These are phyloP conservation scores for Fusarium sororula DNA, from an alignment of 2,329 filamentous ascomycete species.

Conservation along the genomic window DNA sequence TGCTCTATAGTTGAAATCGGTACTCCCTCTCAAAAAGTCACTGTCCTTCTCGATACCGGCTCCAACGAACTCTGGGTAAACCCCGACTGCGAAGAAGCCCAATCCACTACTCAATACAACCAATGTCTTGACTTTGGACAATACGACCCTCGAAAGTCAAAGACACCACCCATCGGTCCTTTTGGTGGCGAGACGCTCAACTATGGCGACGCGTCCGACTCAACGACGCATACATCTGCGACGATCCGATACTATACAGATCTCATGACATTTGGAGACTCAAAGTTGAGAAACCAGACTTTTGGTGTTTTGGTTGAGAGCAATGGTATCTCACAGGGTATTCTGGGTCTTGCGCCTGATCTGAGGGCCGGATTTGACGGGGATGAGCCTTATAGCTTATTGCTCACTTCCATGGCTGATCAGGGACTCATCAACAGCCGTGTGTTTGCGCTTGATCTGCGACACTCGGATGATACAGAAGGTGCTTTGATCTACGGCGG, in stretches of 20 bases:
- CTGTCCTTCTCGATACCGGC: conserved; percentile 61
- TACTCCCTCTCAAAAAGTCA: conserved; percentile 53
- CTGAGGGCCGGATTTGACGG: conserved; percentile 50
- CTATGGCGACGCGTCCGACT: conserved; percentile 52
- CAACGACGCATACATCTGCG: conserved; percentile 48
- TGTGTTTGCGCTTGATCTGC: conserved; percentile 62
- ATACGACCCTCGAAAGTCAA: conserved; percentile 56
- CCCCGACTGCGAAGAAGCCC: conserved; percentile 56
- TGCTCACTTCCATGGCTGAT: conserved; percentile 59
- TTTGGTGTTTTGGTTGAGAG: conserved; percentile 59
- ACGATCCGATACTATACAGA: conserved; percentile 58
- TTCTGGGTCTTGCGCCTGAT: conserved; percentile 60
- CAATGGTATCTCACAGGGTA: conserved; percentile 60
- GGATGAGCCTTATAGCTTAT: conserved; percentile 58
- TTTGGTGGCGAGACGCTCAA: conserved; percentile 50
- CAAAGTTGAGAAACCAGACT: conserved; percentile 55
- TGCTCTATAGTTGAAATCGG: conserved; percentile 53
- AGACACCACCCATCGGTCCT: conserved; percentile 50
- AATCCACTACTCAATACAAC: conserved; percentile 43
- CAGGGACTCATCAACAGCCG: conserved; percentile 60
- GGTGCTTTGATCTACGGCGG: conserved; percentile 65
- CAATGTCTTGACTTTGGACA: conserved; percentile 54
- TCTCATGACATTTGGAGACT: conserved; percentile 55
- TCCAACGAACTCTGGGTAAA: conserved; percentile 66
- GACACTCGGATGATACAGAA: conserved; percentile 52